Base-by-base conservation (phyloP, 2,329 filamentous ascomycete species). In the Ophiostoma pallidulum region DNA sequence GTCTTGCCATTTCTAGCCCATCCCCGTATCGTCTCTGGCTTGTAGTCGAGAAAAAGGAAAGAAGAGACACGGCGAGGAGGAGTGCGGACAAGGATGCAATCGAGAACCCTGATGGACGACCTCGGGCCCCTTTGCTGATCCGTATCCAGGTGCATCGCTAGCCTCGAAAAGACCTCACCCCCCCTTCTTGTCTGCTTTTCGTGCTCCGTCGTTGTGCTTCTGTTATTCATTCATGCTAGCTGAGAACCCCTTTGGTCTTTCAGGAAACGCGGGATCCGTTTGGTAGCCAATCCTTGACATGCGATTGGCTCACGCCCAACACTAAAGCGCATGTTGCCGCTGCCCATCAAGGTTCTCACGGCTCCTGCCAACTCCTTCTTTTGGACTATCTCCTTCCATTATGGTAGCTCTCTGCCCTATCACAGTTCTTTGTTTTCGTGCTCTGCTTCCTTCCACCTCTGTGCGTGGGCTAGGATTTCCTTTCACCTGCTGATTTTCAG, bases 221-320 rank as follows among this genome's bases (percentile, higher is more conserved):
- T 33, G 8, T 33, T 33, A 6, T 13, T 33, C 13, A 6, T 33
- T 41, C 9, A 26, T 22, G 40, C 26, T 28, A 29, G 13, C 19
- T 33, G 42, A 46, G 48, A 50, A 50, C 48, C 48, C 41, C 42
- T 49, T 45, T 45, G 41, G 41, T 26, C 42, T 37, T 36, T 10
- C 18, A 16, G 19, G 24, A 10, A 26, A 38, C 18, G 8, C 41
- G 28, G 40, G 18, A 41, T 29, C 38, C 26, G 26, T 38, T 28
- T 31, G 26, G 32, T 22, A 32, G 24, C 18, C 31, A 40, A 45
- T 41, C 31, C 41, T 36, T 49, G 37, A 45, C 26, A 49, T 42
- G 37, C 42, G 24, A 49, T 49, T 49, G 47, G 47, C 26, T 31
- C 14, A 22, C 32, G 5, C n/a, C 29, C 22, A 33, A 13, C 46